Evolutionary conservation across 176 grass and related monocot genomes (phyloP), one percentile per base, ranked within the genome.

Genomic region (Lolium perenne): DNA sequence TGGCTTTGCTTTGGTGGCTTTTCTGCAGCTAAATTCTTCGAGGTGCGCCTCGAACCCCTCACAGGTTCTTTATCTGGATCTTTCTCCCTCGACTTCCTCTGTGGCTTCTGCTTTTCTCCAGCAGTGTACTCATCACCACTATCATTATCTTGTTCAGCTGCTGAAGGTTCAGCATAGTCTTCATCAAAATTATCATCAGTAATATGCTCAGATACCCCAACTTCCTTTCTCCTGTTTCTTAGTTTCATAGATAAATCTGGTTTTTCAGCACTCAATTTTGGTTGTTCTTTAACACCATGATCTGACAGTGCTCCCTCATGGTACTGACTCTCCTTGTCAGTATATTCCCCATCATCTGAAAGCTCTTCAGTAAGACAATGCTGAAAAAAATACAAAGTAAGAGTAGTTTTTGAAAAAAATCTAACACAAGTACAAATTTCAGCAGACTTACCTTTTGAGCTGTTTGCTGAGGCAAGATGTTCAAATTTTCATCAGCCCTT

Each of bases 1-100:
- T 84, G 76, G 54, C 76, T 80, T 16, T 76, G 20, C 41, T 87
- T 61, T 22, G 76, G 60, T 80, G 69, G 58, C 53, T 91, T 84
- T 71, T 91, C 80, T 25, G 32, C 3, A 61, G 65, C 12, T 13
- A 67, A 61, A 80, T 89, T 75, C 23, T 63, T 70, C 16, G 20
- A 92, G 71, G 65, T 62, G 62, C 6, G 76, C 41, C 83, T 89
- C 26, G 46, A 50, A 45, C 32, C 69, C 67, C 38, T 71, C 12
- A 0, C 49, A 77, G 82, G 64, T 66, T 79, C 76, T 76, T 78
- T 74, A 64, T 7, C 59, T 67, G 78, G 49, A 79, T 43, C 22
- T 85, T 86, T 80, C 64, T 21, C 60, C 80, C n/a, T 95, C 76
- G 80, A 70, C 16, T 92, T 92, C 86, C 61, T 86, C 29, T 15